These are phyloP conservation scores for Termitomyces sp. DNA, from an alignment of 768 basidiomycete genomes.

Conservation along the genomic window DNA sequence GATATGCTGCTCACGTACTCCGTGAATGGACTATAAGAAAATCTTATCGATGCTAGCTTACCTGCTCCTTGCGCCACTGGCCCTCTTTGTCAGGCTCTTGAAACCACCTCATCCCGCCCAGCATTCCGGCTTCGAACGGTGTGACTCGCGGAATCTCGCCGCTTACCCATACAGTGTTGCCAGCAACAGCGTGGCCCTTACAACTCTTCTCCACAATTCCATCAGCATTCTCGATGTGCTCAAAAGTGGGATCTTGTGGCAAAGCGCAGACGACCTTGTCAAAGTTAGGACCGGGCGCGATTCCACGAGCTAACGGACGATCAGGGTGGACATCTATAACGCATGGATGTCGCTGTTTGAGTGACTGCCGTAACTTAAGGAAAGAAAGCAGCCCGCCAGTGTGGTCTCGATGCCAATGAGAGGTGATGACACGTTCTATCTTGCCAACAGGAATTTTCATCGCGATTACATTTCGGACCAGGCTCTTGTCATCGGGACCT, in stretches of 20 bases:
- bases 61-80: slow-evolving; percentile 57
- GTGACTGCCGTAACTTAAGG: slow-evolving; percentile 41
- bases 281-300: slow-evolving; percentile 60
- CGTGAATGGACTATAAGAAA: background rate
- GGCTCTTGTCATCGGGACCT: slow-evolving; percentile 73
- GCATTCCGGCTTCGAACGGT: slow-evolving; percentile 64
- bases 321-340: slow-evolving; percentile 76
- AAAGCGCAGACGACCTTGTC: slow-evolving; percentile 59
- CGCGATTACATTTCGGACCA: slow-evolving; percentile 68
- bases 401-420: slow-evolving; percentile 80
- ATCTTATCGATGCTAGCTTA: slow-evolving; percentile 18
- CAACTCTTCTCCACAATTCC: slow-evolving; percentile 55
- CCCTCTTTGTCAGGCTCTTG: slow-evolving; percentile 31
- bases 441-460: slow-evolving; percentile 53
- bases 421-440: slow-evolving; percentile 66
- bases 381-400: slow-evolving; percentile 73
- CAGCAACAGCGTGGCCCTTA: slow-evolving; percentile 66
- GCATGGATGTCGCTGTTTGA: slow-evolving; percentile 29
- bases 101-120: slow-evolving; percentile 66
- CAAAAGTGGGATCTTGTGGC: slow-evolving; percentile 71
- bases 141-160: slow-evolving; percentile 78
- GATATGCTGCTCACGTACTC: slow-evolving; percentile 49
- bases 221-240: slow-evolving; percentile 53
- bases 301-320: slow-evolving; percentile 71
- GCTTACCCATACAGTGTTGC: slow-evolving; percentile 69